Evolutionary conservation across 208 protist species (phyloP).

Genomic region (Acanthamoeba rhysodes): DNA sequence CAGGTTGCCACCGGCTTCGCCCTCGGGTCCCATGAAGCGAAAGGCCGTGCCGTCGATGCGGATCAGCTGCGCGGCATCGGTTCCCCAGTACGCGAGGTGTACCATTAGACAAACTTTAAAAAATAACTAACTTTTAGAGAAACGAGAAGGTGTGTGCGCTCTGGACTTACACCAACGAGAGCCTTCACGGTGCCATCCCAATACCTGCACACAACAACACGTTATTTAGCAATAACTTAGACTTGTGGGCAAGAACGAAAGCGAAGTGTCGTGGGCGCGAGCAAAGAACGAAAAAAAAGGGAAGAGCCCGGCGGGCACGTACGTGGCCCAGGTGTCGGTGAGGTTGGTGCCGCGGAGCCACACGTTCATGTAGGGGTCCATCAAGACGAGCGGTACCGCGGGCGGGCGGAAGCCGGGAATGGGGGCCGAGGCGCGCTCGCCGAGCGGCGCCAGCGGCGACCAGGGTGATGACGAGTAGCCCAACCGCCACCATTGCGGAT

Average conservation of each 20-base stretch:
- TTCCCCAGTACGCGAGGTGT: neutral
- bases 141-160: neutral
- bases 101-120: neutral
- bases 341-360: conserved; percentile 77
- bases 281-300: too few species aligned
- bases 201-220: conserved; percentile 7
- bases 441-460: neutral
- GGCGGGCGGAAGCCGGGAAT: conserved; percentile 74
- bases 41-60: conserved; percentile 61
- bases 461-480: neutral
- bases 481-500: neutral
- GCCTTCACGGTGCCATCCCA: conserved; percentile 47
- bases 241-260: too few species aligned
- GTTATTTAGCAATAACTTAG: neutral
- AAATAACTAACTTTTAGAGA: neutral
- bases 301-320: neutral
- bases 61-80: neutral
- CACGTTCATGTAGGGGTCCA: conserved; percentile 78
- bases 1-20: neutral
- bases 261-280: too few species aligned
- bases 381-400: conserved; percentile 77
- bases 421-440: neutral
- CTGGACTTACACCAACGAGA: neutral
- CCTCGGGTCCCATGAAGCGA: conserved; percentile 73
- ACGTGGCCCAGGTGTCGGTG: conserved; percentile 66